Percentiles rank a stretch among this genome's conserved stretches.
Evolutionary conservation across 2,329 filamentous ascomycete genomes (phyloP).

Genomic region (Sclerotinia trifoliorum): DNA sequence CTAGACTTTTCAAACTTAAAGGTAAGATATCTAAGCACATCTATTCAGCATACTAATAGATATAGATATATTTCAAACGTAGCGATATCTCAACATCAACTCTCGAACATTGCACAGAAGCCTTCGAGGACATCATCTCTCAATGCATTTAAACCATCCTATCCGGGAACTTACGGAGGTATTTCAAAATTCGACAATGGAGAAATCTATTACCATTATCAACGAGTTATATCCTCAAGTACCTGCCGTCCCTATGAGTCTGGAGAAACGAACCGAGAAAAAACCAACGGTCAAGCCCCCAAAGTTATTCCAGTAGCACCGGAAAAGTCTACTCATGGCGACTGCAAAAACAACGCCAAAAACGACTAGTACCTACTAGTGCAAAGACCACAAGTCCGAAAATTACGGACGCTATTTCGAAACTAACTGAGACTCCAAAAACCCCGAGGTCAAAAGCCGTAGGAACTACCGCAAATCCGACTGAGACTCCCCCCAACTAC

Average conservation of each 20-base stretch:
- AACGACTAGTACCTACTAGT: neutral
- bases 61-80: neutral
- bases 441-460: neutral
- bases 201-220: neutral
- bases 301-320: neutral
- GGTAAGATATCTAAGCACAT: neutral
- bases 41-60: neutral
- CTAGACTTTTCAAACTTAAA: neutral
- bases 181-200: conserved; percentile 1
- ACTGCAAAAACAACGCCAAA: neutral
- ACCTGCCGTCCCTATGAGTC: neutral
- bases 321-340: neutral
- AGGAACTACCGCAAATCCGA: neutral
- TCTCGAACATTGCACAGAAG: neutral
- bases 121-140: neutral
- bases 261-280: neutral
- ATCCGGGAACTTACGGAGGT: neutral
- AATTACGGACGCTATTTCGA: neutral
- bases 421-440: neutral
- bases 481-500: neutral
- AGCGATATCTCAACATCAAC: neutral
- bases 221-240: neutral
- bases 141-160: neutral
- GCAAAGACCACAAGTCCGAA: neutral
- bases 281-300: neutral